phyloP scores from a whole-genome alignment of 257 asterid genomes.

The Hygrophila difformis region DNA sequence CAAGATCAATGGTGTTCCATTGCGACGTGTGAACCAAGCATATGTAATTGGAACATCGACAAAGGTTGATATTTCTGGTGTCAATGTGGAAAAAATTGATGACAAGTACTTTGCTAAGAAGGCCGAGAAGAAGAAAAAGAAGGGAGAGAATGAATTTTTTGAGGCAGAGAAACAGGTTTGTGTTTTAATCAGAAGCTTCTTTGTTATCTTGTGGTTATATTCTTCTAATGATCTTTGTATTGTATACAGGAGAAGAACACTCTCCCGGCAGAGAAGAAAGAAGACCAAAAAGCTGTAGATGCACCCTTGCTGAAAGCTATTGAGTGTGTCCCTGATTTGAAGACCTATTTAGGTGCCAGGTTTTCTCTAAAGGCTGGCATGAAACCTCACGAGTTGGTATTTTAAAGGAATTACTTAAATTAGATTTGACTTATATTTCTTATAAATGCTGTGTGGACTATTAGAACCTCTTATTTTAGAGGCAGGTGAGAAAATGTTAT shows the following conservation, averaged over 20 bases:
- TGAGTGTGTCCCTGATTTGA: slow-evolving; percentile 46
- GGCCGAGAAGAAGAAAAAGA: slow-evolving; percentile 42
- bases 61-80: slow-evolving; percentile 45
- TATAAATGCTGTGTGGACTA: too few relatives aligned
- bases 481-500: too few relatives aligned
- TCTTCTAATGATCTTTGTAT: neutral
- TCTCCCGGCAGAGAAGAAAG: slow-evolving; percentile 52
- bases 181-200: neutral
- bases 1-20: slow-evolving; percentile 65
- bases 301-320: slow-evolving; percentile 40
- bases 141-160: slow-evolving; percentile 50
- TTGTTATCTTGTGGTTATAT: neutral
- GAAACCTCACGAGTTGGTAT: slow-evolving; percentile 69
- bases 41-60: slow-evolving; percentile 62
- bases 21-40: slow-evolving; percentile 61
- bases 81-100: slow-evolving; percentile 39
- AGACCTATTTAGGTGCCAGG: slow-evolving; percentile 55
- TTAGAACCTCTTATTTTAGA: too few relatives aligned
- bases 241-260: slow-evolving; percentile 29
- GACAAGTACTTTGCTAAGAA: slow-evolving; percentile 60
- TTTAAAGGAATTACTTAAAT: slow-evolving; percentile 23
- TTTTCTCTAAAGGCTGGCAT: slow-evolving; percentile 60
- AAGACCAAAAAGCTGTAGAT: slow-evolving; percentile 54
- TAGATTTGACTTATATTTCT: too few relatives aligned
- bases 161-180: slow-evolving; percentile 41